Base-by-base conservation (phyloP, 176 grass and related monocot species). In the Sorghum bicolor region DNA sequence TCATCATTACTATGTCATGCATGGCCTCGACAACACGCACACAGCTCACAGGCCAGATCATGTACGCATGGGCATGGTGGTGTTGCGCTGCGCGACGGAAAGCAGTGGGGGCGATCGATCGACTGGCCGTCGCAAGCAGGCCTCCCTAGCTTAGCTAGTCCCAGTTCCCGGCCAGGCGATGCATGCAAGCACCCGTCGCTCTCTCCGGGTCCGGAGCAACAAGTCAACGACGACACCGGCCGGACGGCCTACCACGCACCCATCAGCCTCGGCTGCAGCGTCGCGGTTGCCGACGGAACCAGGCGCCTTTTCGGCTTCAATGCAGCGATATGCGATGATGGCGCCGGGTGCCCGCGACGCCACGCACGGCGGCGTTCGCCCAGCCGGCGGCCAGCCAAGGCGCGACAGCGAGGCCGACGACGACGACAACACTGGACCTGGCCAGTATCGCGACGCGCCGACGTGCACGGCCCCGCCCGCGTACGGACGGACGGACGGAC, bases 281-380 rank as follows among this genome's bases (percentile, higher is more conserved):
- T 60, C n/a, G 60, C 26, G 13, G 26, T 16, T 12, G 26, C 13
- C 4, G 28, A 66, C 64, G 14, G 22, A 6, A 3, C 22, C 38
- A 1, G 17, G 19, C 73, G 25, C 68, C 60, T 88, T 84, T 88
- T 24, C 36, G 37, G 81, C 70, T 48, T 84, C 2, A 80, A 69
- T 75, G 72, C 37, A 16, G 2, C 7, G 20, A 60, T 53, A 10
- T n/a, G n/a, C n/a, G n/a, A n/a, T 5, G 53, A 40, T 64, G 75
- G 75, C 33, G 44, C 30, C 19, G 32, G 44, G 60, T 68, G 30
- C 87, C 87, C 83, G 47, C 76, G 77, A 48, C 25, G 47, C 76
- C 63, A 62, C 20, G 62, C 70, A 75, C 82, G 87, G 76, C 48
- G 67, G 76, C 48, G 67, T 11, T 60, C 55, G 55, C 8, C 3